These are phyloP conservation scores for Alternaria sp. DNA, from an alignment of 2,329 filamentous ascomycete species.

Conservation along the genomic window DNA sequence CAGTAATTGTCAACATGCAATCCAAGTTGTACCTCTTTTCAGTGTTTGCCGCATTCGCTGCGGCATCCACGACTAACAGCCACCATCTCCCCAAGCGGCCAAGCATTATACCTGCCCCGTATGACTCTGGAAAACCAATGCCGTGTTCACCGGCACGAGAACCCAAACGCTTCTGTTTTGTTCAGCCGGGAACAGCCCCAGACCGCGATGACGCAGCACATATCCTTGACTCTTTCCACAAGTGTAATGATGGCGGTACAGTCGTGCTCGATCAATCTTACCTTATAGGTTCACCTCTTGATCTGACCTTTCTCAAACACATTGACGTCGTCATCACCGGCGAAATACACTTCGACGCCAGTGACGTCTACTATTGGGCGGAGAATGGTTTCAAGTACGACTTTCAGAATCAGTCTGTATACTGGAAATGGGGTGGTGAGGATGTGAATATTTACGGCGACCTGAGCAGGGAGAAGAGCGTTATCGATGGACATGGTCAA, in stretches of 20 bases:
- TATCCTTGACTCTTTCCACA: background rate
- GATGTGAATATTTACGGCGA: conserved; percentile 70
- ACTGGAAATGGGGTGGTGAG: conserved; percentile 68
- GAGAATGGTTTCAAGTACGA: conserved; percentile 19
- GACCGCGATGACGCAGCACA: background rate
- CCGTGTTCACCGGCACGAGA: background rate
- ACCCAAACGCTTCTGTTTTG: background rate
- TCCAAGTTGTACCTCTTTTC: background rate
- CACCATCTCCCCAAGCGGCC: background rate
- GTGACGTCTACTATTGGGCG: conserved; percentile 15
- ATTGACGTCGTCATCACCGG: background rate
- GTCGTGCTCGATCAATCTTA: background rate
- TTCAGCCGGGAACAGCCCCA: background rate
- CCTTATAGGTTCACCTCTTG: background rate
- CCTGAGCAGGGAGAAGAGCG: conserved; percentile 27
- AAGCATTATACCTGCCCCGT: background rate
- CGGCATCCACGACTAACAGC: background rate
- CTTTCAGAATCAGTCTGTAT: conserved; percentile 69
- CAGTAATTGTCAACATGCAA: background rate
- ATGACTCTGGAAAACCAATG: background rate
- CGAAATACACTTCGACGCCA: background rate
- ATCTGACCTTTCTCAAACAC: background rate
- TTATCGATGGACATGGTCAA: background rate
- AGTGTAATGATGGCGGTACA: background rate
- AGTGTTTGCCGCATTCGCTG: background rate